A percentile compares a stretch with the other conserved stretches of the same genome.
phyloP scores from a whole-genome alignment of 768 basidiomycete species.

The Harrya chromipes region DNA sequence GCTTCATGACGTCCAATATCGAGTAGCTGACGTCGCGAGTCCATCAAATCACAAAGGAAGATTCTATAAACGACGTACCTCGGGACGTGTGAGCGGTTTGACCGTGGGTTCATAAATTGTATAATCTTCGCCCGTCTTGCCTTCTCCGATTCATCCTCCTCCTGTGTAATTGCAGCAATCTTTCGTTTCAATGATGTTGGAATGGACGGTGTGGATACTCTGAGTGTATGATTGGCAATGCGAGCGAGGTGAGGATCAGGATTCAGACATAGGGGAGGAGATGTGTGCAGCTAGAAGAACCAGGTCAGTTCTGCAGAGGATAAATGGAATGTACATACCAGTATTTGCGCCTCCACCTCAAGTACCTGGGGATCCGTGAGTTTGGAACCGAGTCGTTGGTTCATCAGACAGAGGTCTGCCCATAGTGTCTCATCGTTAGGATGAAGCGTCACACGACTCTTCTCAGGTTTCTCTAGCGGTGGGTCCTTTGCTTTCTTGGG shows the following conservation, averaged over 20 bases:
- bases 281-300: constrained; percentile 58
- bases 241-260: constrained; percentile 76
- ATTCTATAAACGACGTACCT: constrained; percentile 37
- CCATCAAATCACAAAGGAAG: constrained; percentile 1
- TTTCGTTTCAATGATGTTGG: constrained; percentile 77
- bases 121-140: constrained; percentile 70
- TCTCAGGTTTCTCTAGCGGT: constrained; percentile 54
- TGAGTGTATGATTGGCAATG: constrained; percentile 69
- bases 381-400: constrained; percentile 50
- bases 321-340: constrained; percentile 44
- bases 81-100: constrained; percentile 43
- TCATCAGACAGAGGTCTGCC: constrained; percentile 73
- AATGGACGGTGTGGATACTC: constrained; percentile 70
- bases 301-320: constrained; percentile 6
- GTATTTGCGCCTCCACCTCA: constrained; percentile 67
- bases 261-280: constrained; percentile 74
- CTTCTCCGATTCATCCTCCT: constrained; percentile 75
- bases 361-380: constrained; percentile 74
- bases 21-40: constrained; percentile 42
- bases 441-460: constrained; percentile 70
- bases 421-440: constrained; percentile 77
- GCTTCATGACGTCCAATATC: constrained; percentile 51
- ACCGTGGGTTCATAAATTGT: constrained; percentile 72
- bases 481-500: constrained; percentile 56
- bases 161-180: constrained; percentile 62